These are phyloP conservation scores for Nothomitra cinnamomea DNA, from an alignment of 2,329 filamentous ascomycete species.

Conservation along the genomic window DNA sequence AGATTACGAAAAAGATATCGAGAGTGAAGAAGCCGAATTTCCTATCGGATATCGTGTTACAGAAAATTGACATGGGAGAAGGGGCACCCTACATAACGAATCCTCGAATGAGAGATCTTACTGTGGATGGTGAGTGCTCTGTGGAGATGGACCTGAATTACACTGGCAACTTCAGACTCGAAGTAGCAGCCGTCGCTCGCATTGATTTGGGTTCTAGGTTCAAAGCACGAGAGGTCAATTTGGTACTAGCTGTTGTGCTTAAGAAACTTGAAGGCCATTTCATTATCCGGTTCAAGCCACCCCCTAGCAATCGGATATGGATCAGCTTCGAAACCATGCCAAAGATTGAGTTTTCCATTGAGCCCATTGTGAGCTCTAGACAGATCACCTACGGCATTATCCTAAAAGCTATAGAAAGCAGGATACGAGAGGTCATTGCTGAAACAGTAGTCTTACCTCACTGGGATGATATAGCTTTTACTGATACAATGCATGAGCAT, in stretches of 20 bases:
- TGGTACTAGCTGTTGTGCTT: constrained; percentile 71
- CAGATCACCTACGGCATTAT: constrained; percentile 94
- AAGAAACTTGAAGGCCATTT: constrained; percentile 75
- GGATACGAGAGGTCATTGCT: constrained; percentile 83
- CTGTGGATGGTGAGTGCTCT: constrained; percentile 76
- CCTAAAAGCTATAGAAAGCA: constrained; percentile 79
- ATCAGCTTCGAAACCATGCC: constrained; percentile 87
- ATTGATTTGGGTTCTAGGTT: constrained; percentile 81
- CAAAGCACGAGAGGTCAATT: constrained; percentile 76
- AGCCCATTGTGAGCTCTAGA: constrained; percentile 85
- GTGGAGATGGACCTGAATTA: constrained; percentile 81
- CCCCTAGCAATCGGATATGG: constrained; percentile 93
- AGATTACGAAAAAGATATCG: constrained; percentile 91
- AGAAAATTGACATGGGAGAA: constrained; percentile 71
- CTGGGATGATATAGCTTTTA: constrained; percentile 92
- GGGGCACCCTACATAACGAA: constrained; percentile 80
- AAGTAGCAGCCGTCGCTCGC: constrained; percentile 81
- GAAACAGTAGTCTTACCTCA: constrained; percentile 86
- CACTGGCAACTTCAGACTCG: constrained; percentile 72
- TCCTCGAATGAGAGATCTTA: constrained; percentile 72
- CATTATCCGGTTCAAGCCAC: constrained; percentile 77
- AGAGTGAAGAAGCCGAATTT: constrained; percentile 85
- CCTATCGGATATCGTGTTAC: constrained; percentile 68
- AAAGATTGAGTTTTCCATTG: constrained; percentile 83
- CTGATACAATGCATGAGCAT: constrained; percentile 57